These are phyloP conservation scores for Hypoxylon lenormandii DNA, from an alignment of 495 filamentous ascomycete genomes.

Conservation along the genomic window DNA sequence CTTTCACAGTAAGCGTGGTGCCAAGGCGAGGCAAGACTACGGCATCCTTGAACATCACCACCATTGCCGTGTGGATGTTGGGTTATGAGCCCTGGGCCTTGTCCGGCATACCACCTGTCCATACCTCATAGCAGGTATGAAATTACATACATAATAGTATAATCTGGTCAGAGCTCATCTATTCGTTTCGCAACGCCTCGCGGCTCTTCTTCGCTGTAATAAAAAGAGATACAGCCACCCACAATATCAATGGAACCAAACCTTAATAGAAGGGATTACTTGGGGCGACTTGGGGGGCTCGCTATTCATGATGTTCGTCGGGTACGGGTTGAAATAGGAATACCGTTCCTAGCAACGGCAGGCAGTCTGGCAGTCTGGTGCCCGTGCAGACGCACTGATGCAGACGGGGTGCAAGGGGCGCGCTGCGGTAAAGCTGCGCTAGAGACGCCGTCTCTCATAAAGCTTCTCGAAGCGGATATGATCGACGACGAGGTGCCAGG, in stretches of 20 bases:
- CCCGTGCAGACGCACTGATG: conserved; percentile 6
- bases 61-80: conserved; percentile 38
- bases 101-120: conserved; percentile 12
- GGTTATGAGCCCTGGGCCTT: conserved; percentile 14
- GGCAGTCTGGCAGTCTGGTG: conserved; percentile 16
- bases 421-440: conserved; percentile 40
- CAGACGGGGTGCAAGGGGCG: conserved; percentile 42
- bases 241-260: conserved; percentile 17
- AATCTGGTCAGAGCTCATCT: conserved; percentile 2
- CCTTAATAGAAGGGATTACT: conserved; percentile 7
- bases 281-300: conserved; percentile 24
- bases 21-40: conserved; percentile 45
- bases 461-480: conserved; percentile 29
- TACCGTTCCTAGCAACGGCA: conserved; percentile 7
- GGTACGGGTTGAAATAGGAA: conserved; percentile 34
- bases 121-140: too few relatives aligned
- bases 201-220: conserved; percentile 60
- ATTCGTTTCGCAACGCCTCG: conserved; percentile 33
- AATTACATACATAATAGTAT: conserved; percentile 2
- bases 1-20: conserved; percentile 46
- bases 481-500: conserved; percentile 40
- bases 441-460: conserved; percentile 45
- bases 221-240: conserved; percentile 37
- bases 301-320: conserved; percentile 24
- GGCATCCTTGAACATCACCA: conserved; percentile 38